Conservation (phyloP, 495 filamentous ascomycete species). For the Penicillium angulare region DNA sequence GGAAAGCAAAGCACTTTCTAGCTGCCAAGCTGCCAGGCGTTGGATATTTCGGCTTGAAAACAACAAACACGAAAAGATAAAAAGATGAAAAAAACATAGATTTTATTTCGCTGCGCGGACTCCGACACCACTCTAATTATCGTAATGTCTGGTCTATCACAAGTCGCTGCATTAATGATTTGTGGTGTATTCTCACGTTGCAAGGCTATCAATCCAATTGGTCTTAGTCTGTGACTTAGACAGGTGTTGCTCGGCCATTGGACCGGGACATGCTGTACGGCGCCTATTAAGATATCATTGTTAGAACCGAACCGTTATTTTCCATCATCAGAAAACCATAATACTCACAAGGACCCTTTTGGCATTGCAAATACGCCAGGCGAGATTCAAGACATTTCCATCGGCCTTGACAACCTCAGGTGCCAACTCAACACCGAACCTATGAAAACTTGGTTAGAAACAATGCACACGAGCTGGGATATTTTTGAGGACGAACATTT, state of each 20-base stretch:
- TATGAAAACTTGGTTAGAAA: constrained; percentile 19
- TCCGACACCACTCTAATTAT: no score
- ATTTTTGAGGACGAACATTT: constrained; percentile 70
- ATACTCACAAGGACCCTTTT: constrained; percentile 86
- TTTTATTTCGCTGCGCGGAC: no score
- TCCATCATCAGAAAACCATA: not conserved
- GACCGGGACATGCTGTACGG: constrained; percentile 49
- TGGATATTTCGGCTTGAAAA: no score
- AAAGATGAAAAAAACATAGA: no score
- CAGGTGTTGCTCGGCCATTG: constrained; percentile 42
- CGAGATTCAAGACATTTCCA: constrained; percentile 85
- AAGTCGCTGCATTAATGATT: no score
- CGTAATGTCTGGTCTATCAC: no score
- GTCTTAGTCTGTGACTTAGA: constrained; percentile 28
- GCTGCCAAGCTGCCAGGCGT: no score
- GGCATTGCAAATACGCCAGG: constrained; percentile 93
- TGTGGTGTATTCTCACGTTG: no score
- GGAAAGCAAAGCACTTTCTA: no score
- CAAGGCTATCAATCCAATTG: no score
- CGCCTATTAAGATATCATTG: constrained; percentile 28
- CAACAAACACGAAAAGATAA: no score
- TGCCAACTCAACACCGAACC: constrained; percentile 94
- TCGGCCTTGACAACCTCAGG: constrained; percentile 90
- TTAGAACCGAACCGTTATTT: constrained; percentile 4
- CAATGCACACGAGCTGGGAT: not conserved